Percentiles rank a stretch among this genome's conserved stretches.
phyloP scores from a whole-genome alignment of 2,329 filamentous ascomycete genomes.

The Cercospora berteroae region DNA sequence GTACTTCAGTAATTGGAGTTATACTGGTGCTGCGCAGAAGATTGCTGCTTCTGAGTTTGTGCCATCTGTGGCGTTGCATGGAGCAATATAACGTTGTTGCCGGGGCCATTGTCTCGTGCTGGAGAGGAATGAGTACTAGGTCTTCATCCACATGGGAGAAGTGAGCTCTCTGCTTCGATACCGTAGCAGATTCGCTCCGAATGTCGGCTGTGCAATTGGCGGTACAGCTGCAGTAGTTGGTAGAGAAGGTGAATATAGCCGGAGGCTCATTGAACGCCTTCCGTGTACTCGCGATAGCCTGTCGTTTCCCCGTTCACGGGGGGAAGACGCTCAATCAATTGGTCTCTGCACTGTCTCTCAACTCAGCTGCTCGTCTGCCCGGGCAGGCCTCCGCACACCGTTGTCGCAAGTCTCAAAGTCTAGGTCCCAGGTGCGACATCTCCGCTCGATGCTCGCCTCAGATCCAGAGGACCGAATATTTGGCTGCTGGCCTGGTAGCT shows the following conservation, averaged over 20 bases:
- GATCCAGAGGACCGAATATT: background rate
- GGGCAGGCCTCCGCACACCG: background rate
- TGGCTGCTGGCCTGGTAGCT: background rate
- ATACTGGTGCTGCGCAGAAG: slow-evolving; percentile 41
- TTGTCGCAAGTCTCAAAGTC: background rate
- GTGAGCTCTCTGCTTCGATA: background rate
- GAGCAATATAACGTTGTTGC: background rate
- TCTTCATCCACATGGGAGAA: background rate
- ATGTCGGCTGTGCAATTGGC: background rate
- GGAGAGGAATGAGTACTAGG: background rate
- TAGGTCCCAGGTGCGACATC: background rate
- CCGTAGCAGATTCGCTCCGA: background rate
- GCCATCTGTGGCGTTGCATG: background rate
- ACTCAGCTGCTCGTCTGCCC: background rate
- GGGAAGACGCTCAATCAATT: background rate
- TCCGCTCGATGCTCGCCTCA: background rate
- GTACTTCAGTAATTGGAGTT: slow-evolving; percentile 52
- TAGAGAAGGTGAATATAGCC: background rate
- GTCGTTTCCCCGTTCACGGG: background rate
- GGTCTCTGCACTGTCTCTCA: background rate
- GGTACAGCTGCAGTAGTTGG: background rate
- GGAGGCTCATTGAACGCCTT: background rate
- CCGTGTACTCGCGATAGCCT: background rate
- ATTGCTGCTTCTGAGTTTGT: slow-evolving; percentile 3
- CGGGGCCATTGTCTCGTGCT: background rate